These are phyloP conservation scores for Kwoniella dejecticola DNA, from an alignment of 768 basidiomycete genomes.

Conservation along the genomic window DNA sequence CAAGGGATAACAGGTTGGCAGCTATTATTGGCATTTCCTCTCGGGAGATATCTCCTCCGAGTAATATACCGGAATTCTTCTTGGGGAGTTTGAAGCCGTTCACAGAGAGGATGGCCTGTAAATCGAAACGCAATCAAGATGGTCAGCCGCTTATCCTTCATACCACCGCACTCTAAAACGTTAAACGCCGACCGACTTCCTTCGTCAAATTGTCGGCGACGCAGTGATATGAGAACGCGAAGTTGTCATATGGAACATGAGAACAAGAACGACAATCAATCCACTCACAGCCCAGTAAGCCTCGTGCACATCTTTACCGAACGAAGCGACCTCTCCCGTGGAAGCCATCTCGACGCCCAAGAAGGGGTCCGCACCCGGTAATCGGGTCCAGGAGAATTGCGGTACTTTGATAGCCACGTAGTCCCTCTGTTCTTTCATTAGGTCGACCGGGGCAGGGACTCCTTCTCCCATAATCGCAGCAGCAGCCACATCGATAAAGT, in stretches of 20 bases:
- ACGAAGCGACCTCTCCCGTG: constrained; percentile 95
- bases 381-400: constrained; percentile 96
- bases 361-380: constrained; percentile 95
- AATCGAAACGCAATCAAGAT: neutral
- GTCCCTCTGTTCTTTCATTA: constrained; percentile 84
- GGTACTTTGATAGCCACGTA: constrained; percentile 97
- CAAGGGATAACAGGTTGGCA: constrained; percentile 74
- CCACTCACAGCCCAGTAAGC: constrained; percentile 61
- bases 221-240: no score
- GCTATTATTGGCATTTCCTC: constrained; percentile 86
- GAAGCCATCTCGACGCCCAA: constrained; percentile 98
- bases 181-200: no score
- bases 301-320: constrained; percentile 89
- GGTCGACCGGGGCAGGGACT: constrained; percentile 85
- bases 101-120: constrained; percentile 73
- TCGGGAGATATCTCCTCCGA: constrained; percentile 85
- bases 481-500: constrained; percentile 88
- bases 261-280: no score
- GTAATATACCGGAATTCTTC: constrained; percentile 79
- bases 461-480: constrained; percentile 59
- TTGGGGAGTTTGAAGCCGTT: constrained; percentile 93
- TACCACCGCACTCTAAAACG: no score
- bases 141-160: no score
- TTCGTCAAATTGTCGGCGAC: no score
- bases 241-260: no score